These are phyloP conservation scores for Boletus smithii DNA, from an alignment of 1,284 basidiomycete genomes.

Conservation along the genomic window DNA sequence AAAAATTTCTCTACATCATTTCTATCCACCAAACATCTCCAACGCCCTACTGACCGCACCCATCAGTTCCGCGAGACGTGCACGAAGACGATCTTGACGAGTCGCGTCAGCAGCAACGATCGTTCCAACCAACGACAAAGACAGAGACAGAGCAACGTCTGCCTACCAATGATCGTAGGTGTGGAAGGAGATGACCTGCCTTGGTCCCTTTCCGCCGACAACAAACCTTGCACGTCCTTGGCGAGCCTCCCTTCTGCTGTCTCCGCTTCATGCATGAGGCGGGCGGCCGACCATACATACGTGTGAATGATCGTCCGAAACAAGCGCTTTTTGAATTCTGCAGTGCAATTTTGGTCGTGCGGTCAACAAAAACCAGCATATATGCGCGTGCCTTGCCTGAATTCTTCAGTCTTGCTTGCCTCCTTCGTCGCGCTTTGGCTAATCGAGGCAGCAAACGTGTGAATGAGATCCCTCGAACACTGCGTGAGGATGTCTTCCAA, in stretches of 20 bases:
- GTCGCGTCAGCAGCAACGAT: constrained; percentile 13
- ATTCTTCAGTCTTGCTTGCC: constrained; percentile 23
- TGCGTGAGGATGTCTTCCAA: constrained; percentile 27
- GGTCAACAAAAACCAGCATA: constrained; percentile 21
- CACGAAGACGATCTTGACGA: constrained; percentile 23
- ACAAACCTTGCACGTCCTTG: constrained; percentile 24
- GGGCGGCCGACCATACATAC: constrained; percentile 30
- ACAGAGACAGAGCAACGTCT: no score
- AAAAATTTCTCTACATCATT: neutral
- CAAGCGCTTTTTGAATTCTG: constrained; percentile 27
- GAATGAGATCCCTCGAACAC: constrained; percentile 18
- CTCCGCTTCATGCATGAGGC: constrained; percentile 20
- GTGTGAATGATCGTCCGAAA: constrained; percentile 14
- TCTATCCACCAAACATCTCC: constrained; percentile 20
- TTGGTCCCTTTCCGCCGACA: constrained; percentile 36
- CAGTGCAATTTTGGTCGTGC: neutral
- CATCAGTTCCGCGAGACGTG: constrained; percentile 27
- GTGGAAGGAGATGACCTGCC: constrained; percentile 36
- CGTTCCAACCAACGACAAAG: no score
- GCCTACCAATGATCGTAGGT: constrained; percentile 24
- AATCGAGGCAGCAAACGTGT: constrained; percentile 22
- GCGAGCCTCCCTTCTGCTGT: constrained; percentile 16
- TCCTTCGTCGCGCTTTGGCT: constrained; percentile 18
- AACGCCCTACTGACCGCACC: constrained; percentile 26
- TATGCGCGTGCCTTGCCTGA: constrained; percentile 35